Conservation (phyloP, 768 basidiomycete genomes). For the Infundibulicybe gibba region DNA sequence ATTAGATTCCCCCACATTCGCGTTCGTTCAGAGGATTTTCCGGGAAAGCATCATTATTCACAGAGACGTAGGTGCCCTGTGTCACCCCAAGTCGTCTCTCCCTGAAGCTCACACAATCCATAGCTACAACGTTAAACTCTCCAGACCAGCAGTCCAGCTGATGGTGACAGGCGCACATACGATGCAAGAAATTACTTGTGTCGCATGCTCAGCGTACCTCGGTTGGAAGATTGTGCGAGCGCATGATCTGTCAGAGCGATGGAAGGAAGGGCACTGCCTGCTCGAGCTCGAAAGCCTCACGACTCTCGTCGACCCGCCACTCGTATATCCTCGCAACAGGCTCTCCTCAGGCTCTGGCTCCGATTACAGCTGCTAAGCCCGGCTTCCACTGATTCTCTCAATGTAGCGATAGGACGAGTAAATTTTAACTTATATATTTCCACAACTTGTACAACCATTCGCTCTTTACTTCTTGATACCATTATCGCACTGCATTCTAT, state of each 20-base stretch:
- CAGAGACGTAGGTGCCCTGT: slow-evolving; percentile 39
- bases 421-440: slow-evolving; percentile 1
- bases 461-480: too few relatives aligned
- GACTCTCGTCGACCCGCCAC: slow-evolving; percentile 9
- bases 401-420: too few relatives aligned
- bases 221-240: slow-evolving; percentile 64
- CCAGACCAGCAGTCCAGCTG: slow-evolving; percentile 46
- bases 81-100: background rate
- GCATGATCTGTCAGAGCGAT: slow-evolving; percentile 50
- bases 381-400: too few relatives aligned
- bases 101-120: background rate
- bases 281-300: slow-evolving; percentile 56
- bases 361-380: slow-evolving; percentile 22
- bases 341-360: slow-evolving; percentile 32
- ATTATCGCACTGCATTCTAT: too few relatives aligned
- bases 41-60: slow-evolving; percentile 58
- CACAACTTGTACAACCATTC: background rate
- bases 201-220: slow-evolving; percentile 46
- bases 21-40: slow-evolving; percentile 52
- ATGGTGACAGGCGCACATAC: slow-evolving; percentile 65
- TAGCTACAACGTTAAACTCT: slow-evolving; percentile 37
- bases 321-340: slow-evolving; percentile 15
- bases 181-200: slow-evolving; percentile 53
- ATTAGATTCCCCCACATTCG: slow-evolving; percentile 39
- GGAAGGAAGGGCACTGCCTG: slow-evolving; percentile 59